Percentiles rank a stretch among this genome's conserved stretches.
Conservation (phyloP, 2,329 filamentous ascomycete species). For the Scedosporium apiospermum region DNA sequence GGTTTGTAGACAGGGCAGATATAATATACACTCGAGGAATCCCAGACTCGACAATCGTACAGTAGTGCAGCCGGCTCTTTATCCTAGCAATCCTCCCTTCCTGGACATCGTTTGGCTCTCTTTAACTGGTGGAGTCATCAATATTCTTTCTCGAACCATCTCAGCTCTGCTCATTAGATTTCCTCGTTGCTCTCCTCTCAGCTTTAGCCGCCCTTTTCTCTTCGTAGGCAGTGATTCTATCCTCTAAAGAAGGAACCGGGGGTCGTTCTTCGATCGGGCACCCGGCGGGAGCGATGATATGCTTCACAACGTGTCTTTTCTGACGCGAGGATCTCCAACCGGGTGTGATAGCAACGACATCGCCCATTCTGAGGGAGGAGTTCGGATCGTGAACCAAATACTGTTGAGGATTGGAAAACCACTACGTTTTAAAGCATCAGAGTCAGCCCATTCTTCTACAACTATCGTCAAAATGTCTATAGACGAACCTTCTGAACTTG, state of each 20-base stretch:
- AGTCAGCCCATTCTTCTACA: background rate
- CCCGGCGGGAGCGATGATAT: conserved; percentile 63
- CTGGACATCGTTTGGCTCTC: too few relatives aligned
- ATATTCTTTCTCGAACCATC: background rate
- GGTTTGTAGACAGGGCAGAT: background rate
- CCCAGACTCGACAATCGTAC: background rate
- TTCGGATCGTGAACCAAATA: conserved; percentile 72
- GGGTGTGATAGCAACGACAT: conserved; percentile 62
- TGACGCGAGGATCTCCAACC: conserved; percentile 55
- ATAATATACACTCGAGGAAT: background rate
- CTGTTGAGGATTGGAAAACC: conserved; percentile 53
- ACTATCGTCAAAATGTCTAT: background rate
- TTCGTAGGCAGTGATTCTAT: conserved; percentile 47
- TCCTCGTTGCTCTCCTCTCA: conserved; percentile 34
- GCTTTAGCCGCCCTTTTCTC: conserved; percentile 48
- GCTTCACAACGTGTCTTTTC: conserved; percentile 65
- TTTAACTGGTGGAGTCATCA: background rate
- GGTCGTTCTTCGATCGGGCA: conserved; percentile 54
- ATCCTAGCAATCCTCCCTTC: too few relatives aligned
- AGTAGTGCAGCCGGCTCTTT: background rate
- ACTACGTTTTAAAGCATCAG: conserved; percentile 15
- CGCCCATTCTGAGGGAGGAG: conserved; percentile 62
- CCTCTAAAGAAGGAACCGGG: conserved; percentile 53
- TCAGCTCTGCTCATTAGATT: conserved; percentile 7
- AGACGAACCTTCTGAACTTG: conserved; percentile 58